Evolutionary conservation across 129 eudicot genomes (phyloP).

Genomic region (Flaveria ramosissima): DNA sequence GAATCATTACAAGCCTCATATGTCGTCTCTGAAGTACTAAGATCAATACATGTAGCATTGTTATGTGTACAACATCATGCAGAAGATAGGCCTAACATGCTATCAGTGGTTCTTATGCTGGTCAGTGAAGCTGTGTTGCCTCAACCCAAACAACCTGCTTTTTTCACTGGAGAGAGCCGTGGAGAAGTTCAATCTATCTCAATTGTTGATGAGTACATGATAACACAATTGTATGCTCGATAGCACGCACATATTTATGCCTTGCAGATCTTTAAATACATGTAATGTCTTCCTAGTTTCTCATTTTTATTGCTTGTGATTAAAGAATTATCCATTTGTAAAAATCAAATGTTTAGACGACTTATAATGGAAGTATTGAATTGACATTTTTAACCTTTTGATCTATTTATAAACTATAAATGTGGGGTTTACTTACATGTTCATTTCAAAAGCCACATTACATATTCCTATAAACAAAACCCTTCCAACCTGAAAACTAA

Average conservation of each 20-base stretch:
- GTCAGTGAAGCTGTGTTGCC: constrained; percentile 29
- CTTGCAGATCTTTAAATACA: background rate
- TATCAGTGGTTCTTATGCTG: constrained; percentile 29
- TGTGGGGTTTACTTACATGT: too few species aligned
- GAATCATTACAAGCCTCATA: background rate
- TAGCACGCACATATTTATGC: background rate
- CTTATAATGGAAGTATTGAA: too few species aligned
- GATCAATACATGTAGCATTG: constrained; percentile 28
- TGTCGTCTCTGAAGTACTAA: background rate
- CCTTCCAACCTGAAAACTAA: too few species aligned
- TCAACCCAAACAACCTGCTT: constrained; percentile 36
- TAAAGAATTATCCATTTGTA: too few species aligned
- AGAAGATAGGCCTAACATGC: constrained; percentile 32
- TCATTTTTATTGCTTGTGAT: background rate
- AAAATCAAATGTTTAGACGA: too few species aligned
- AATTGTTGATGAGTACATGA: background rate
- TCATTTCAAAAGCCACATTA: too few species aligned
- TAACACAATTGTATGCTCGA: constrained; percentile 18
- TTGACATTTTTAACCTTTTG: too few species aligned
- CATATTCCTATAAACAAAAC: too few species aligned
- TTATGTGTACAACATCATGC: constrained; percentile 31
- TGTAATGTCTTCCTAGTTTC: background rate
- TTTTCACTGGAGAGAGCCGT: background rate
- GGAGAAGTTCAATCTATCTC: background rate
- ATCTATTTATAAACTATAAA: too few species aligned